phyloP scores from a whole-genome alignment of 2,329 filamentous ascomycete species.

The Pseudogymnoascus sp. region DNA sequence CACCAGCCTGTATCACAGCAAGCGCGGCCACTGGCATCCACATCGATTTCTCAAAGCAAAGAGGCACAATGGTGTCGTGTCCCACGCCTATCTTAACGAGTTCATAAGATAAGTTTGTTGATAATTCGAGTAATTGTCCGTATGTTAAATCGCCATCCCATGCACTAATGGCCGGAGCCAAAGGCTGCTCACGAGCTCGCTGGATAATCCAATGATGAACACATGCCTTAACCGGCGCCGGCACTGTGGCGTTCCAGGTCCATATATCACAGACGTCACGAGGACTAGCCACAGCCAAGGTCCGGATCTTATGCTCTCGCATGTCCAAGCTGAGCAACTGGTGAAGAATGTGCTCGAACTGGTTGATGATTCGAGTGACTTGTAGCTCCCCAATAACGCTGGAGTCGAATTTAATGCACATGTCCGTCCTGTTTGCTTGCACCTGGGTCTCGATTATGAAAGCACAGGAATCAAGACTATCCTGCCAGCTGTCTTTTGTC shows the following conservation, averaged over 20 bases:
- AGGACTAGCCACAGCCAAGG: not conserved
- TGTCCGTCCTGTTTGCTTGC: not conserved
- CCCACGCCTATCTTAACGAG: conserved; percentile 3
- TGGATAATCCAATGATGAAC: conserved; percentile 9
- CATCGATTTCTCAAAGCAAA: conserved; percentile 29
- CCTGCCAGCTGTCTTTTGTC: not conserved
- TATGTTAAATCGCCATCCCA: conserved; percentile 13
- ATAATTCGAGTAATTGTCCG: not conserved
- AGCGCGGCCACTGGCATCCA: conserved; percentile 27
- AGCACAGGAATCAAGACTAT: not conserved
- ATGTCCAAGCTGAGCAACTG: not conserved
- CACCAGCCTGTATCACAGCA: conserved; percentile 27
- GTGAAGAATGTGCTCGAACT: not conserved
- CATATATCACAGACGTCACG: not conserved
- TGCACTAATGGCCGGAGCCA: conserved; percentile 5
- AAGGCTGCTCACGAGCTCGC: conserved; percentile 7
- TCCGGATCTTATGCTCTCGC: not conserved
- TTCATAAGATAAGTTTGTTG: conserved; percentile 9
- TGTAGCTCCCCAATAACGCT: not conserved
- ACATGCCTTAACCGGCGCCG: not conserved
- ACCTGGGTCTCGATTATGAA: not conserved
- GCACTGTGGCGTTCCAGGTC: not conserved
- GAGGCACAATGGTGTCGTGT: conserved; percentile 16
- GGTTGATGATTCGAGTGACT: not conserved
- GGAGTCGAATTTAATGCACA: not conserved